Evolutionary conservation across 805 yeast species (phyloP), one percentile per base, ranked within the genome.

Genomic region (Debaryomyces hansenii): DNA sequence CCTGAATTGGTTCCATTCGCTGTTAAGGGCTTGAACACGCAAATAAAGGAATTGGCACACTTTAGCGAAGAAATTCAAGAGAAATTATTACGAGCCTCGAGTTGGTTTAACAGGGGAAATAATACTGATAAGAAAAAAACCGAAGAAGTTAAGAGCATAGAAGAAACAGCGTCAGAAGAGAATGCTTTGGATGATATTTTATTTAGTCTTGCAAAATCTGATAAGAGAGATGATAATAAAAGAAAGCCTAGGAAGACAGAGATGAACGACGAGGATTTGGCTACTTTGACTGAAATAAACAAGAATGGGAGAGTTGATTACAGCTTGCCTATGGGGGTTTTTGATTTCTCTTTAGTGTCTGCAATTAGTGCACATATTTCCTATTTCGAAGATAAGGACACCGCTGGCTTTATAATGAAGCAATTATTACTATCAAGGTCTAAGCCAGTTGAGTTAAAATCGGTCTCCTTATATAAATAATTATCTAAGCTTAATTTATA

Each of bases 281-380:
- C 63, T 1, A 41, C 63, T 16, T 58, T 90, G 42, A 57, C 67
- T 2, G 57, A 61, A 3, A 68, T 86, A 47, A 92, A 92, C 55
- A 74, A 79, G 37, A 78, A 80, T 16, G 96, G 96, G 0, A 73
- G 97, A 44, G 72, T 92, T 1, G 99, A 92, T 63, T 90, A 87
- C 62, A 75, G 84, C 3, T 68, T 92, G 20, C 89, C 89, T 3
- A 86, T 84, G 60, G 88, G 92, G 8, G 74, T 85, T 18, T 78
- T 91, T 51, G 96, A 90, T 56, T 77, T 90, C 16, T 87, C 95
- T 24, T 64, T 90, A 31, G 74, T 92, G 9, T 79, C 90, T 3
- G 94, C 96, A 0, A 72, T 92, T 7, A 87, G 87, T 41, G 94
- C 98, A 0, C 99, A 92, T 64, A 82, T 88, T 11, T 82, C 89